phyloP scores from a whole-genome alignment of 1,139 yeast species.

The Debaryomyces nepalensis region DNA sequence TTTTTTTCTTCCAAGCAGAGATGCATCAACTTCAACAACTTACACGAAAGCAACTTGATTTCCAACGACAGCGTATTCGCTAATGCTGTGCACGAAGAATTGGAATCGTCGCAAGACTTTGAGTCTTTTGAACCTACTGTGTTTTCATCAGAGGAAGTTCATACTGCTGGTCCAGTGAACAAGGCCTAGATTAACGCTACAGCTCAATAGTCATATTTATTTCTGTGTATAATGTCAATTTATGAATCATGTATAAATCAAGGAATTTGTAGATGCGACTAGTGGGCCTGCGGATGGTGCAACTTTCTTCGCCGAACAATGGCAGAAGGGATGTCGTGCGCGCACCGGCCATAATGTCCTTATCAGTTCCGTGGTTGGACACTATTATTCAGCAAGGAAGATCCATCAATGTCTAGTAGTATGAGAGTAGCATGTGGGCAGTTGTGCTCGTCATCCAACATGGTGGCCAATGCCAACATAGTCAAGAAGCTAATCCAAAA shows the following conservation, averaged over 20 bases:
- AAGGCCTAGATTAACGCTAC: constrained; percentile 25
- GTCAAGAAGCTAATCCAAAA: constrained; percentile 62
- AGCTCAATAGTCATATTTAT: constrained; percentile 2
- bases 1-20: constrained; percentile 47
- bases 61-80: constrained; percentile 43
- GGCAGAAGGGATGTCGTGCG: neutral
- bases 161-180: constrained; percentile 53
- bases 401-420: constrained; percentile 11
- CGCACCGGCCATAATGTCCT: neutral
- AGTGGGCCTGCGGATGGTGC: no score
- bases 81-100: constrained; percentile 22
- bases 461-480: constrained; percentile 59
- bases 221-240: constrained; percentile 10
- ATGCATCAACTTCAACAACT: constrained; percentile 41
- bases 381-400: neutral
- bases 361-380: neutral
- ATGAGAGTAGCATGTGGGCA: constrained; percentile 80
- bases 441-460: constrained; percentile 71
- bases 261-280: no score
- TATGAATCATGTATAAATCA: constrained; percentile 12
- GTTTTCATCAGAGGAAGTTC: constrained; percentile 46
- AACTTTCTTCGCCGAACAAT: no score
- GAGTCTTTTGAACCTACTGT: constrained; percentile 48
- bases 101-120: constrained; percentile 17
- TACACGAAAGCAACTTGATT: constrained; percentile 37